Conservation (phyloP, 139 green algal genomes). For the Limnomonas spitsbergensis region DNA sequence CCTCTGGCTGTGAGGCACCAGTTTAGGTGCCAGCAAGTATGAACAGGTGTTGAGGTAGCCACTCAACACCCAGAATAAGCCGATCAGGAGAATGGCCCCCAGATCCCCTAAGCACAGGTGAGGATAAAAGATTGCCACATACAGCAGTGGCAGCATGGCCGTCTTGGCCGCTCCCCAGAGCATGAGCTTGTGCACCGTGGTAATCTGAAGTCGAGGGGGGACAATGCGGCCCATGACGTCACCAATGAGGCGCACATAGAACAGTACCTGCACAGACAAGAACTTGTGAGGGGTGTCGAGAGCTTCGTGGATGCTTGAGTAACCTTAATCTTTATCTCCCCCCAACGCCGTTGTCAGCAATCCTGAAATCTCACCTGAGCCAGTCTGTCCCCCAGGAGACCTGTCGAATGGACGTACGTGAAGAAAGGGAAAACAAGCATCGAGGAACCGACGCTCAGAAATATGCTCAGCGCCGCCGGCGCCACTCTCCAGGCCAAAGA, state of each 20-base stretch:
- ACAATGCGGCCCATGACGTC: slow-evolving; percentile 63
- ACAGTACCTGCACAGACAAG: slow-evolving; percentile 56
- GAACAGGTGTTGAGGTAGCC: slow-evolving; percentile 70
- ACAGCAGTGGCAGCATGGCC: slow-evolving; percentile 35
- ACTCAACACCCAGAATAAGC: slow-evolving; percentile 53
- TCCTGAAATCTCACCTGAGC: slow-evolving; percentile 48
- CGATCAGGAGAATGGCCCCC: slow-evolving; percentile 22
- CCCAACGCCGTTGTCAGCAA: too few species aligned
- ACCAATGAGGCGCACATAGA: slow-evolving; percentile 67
- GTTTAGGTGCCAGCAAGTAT: slow-evolving; percentile 63
- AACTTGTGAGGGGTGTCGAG: too few species aligned
- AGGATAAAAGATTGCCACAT: slow-evolving; percentile 34
- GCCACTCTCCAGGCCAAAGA: slow-evolving; percentile 22
- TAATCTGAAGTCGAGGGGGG: slow-evolving; percentile 32
- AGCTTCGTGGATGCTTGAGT: too few species aligned
- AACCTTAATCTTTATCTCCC: too few species aligned
- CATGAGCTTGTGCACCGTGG: slow-evolving; percentile 22
- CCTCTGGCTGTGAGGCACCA: slow-evolving; percentile 44
- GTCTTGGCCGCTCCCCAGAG: slow-evolving; percentile 37
- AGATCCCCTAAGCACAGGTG: slow-evolving; percentile 30
- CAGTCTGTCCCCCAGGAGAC: slow-evolving; percentile 54
- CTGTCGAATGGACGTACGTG: slow-evolving; percentile 61
- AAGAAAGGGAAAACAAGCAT: slow-evolving; percentile 78
- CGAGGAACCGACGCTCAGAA: slow-evolving; percentile 43
- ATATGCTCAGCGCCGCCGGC: slow-evolving; percentile 33